Evolutionary conservation across 140 eudicot species (phyloP).

Genomic region (Bidens hawaiensis): DNA sequence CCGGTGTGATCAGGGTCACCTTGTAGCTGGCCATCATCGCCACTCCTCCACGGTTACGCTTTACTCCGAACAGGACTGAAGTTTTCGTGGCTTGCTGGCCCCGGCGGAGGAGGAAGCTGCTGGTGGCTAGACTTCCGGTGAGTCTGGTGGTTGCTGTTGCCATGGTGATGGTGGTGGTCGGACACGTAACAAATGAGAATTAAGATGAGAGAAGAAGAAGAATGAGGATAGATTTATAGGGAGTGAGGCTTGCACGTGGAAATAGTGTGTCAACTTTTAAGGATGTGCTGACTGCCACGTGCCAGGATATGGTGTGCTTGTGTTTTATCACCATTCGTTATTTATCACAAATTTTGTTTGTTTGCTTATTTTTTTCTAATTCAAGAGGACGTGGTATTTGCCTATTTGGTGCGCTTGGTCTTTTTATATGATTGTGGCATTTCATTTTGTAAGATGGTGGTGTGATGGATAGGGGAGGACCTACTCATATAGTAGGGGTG

Average conservation of each 20-base stretch:
- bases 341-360: too few relatives aligned
- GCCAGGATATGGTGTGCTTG: constrained; percentile 40
- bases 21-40: neutral
- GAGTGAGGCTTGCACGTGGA: constrained; percentile 47
- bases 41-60: neutral
- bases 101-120: constrained; percentile 48
- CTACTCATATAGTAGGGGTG: too few relatives aligned
- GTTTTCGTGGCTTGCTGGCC: too few relatives aligned
- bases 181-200: too few relatives aligned
- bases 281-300: constrained; percentile 40
- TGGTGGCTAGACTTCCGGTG: constrained; percentile 43
- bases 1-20: constrained; percentile 9
- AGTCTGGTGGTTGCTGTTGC: constrained; percentile 48
- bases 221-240: constrained; percentile 10
- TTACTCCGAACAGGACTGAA: neutral
- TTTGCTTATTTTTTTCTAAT: too few relatives aligned
- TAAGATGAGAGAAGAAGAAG: neutral
- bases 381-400: neutral
- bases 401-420: neutral
- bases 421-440: neutral
- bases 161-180: constrained; percentile 18
- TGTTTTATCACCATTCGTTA: constrained; percentile 9
- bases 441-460: too few relatives aligned
- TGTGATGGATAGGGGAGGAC: too few relatives aligned
- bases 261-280: constrained; percentile 36